These are phyloP conservation scores for Stephanodiscus minutulus DNA, from an alignment of 108 stramenopile species.

Conservation along the genomic window DNA sequence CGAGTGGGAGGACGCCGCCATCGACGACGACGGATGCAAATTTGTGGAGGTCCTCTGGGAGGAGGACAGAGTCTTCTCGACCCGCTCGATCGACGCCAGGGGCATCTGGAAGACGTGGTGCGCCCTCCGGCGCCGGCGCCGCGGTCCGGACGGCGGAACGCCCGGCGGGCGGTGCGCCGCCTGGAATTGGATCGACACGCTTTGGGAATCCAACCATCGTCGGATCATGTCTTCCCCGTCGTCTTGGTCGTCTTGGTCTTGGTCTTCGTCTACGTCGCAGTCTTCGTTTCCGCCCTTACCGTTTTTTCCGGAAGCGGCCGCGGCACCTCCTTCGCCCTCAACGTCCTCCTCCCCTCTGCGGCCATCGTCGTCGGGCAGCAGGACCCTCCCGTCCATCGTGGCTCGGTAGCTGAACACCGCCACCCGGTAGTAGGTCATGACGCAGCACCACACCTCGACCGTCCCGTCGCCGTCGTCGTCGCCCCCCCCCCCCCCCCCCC, in stretches of 20 bases:
- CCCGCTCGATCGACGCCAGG: conserved; percentile 79
- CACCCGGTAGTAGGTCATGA: conserved; percentile 82
- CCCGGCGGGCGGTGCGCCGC: conserved; percentile 26
- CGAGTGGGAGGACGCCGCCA: conserved; percentile 10
- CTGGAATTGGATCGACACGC: conserved; percentile 51
- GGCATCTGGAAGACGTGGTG: conserved; percentile 75
- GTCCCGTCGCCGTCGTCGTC: conserved; percentile 1
- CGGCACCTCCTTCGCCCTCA: background rate
- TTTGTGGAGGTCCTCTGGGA: conserved; percentile 21
- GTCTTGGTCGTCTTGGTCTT: background rate
- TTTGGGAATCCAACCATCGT: conserved; percentile 41
- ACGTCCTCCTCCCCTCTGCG: background rate
- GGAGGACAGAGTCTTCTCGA: conserved; percentile 62
- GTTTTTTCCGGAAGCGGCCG: background rate
- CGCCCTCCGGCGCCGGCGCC: background rate
- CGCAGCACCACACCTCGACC: conserved; percentile 77
- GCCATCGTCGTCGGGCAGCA: conserved; percentile 19
- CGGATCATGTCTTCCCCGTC: conserved; percentile 14
- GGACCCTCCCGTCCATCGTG: conserved; percentile 28
- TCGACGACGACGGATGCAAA: background rate
- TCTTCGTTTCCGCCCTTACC: background rate
- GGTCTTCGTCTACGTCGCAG: background rate
- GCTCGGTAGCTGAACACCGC: conserved; percentile 64
- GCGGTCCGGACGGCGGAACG: conserved; percentile 7
- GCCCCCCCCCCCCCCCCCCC: background rate